Evolutionary conservation across 768 basidiomycete species (phyloP).

Genomic region (Agrocybe praecox): DNA sequence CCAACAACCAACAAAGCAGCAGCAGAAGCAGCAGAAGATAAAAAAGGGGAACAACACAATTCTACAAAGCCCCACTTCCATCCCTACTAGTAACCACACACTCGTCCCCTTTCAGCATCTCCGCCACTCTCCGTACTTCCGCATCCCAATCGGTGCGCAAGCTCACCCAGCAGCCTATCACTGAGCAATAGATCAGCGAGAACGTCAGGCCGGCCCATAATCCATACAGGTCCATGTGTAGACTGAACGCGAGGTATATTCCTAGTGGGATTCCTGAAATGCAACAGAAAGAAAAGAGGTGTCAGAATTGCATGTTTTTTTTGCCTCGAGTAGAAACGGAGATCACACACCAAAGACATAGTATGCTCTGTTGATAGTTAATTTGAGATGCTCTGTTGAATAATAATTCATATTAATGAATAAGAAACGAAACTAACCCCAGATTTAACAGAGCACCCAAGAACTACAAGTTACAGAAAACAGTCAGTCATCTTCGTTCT

Average conservation of each 20-base stretch:
- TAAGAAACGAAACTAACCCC: not conserved
- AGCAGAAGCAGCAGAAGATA: no score
- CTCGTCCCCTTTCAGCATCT: conserved; percentile 18
- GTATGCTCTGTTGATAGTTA: no score
- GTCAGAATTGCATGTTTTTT: no score
- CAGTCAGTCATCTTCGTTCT: not conserved
- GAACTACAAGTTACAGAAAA: not conserved
- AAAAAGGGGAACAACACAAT: no score
- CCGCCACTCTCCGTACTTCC: conserved; percentile 63
- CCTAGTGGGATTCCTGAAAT: conserved; percentile 76
- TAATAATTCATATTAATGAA: no score
- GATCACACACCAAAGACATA: no score
- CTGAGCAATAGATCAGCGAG: conserved; percentile 57
- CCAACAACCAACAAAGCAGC: no score
- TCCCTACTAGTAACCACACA: no score
- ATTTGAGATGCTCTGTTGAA: no score
- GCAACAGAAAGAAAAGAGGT: not conserved
- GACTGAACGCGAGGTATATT: conserved; percentile 69
- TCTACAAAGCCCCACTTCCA: no score
- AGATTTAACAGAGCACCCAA: not conserved
- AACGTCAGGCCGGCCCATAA: conserved; percentile 84
- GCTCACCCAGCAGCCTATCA: conserved; percentile 54
- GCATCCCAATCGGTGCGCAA: conserved; percentile 67
- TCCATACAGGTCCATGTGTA: conserved; percentile 57
- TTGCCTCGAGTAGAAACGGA: no score